Evolutionary conservation across 2,329 filamentous ascomycete species (phyloP), one percentile per base, ranked within the genome.

Genomic region (Phialocephala sp.): DNA sequence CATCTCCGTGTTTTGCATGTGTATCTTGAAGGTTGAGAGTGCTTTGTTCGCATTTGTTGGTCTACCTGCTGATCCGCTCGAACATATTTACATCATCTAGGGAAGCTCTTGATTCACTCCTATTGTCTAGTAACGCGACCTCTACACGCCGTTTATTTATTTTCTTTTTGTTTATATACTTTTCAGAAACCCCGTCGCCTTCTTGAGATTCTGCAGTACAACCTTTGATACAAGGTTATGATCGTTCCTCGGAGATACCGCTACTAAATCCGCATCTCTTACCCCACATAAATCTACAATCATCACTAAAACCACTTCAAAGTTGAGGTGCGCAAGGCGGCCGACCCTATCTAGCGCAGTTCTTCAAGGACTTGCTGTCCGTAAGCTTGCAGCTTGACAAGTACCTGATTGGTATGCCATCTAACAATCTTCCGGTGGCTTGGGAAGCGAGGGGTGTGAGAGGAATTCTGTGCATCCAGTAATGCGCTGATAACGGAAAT

Each of bases 311-410:
- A 8, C 6, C 22, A 50, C 20, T 24, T 54, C 27, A 18, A 3
- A 14, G 27, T 12, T 22, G 50, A 54, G 50, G 50, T 54, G 50
- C 50, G 27, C 50, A 27, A 24, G 20, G 36, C 36, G 57, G 57
- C 39, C 39, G 39, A 59, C 22, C 9, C 41, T 41, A 43, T 47
- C 39, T 20, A 45, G 22, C 5, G 4, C 32, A 8, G 22, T 41
- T 59, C 45, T 24, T 14, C 9, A 41, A 41, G 45, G 6, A 43
- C 41, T 14, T 50, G 4, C n/a, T n/a, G 18, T 22, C 4, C 45
- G n/a, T 50, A 50, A 43, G 41, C 45, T 24, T 50, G 45, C n/a
- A 50, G 8, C n/a, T 50, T 24, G 4, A 22, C 45, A 11, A 20
- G 45, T n/a, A 14, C 41, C 8, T 18, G 9, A 43, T 43, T 43